Percentiles rank a stretch among this genome's conserved stretches.
Evolutionary conservation across 2,329 filamentous ascomycete genomes (phyloP).

Genomic region (Arthrobotrys pseudoclavata): DNA sequence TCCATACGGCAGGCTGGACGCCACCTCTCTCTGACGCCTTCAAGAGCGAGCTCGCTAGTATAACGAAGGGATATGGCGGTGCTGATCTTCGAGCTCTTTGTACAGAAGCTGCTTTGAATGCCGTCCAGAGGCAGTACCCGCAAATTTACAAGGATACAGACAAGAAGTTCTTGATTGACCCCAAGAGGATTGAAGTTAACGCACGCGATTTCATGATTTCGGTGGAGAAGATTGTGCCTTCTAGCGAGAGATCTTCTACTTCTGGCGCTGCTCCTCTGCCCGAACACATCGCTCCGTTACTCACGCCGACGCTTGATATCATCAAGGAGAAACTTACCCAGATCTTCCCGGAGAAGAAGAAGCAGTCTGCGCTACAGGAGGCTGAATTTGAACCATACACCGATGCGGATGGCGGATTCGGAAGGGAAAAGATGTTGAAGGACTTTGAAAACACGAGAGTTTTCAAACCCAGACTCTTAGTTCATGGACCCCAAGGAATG

Average conservation of each 20-base stretch:
- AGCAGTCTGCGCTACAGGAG: conserved; percentile 89
- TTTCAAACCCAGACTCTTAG: conserved; percentile 87
- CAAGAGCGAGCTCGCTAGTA: conserved; percentile 84
- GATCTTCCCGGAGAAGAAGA: conserved; percentile 86
- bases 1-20: conserved; percentile 95
- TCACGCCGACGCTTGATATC: conserved; percentile 78
- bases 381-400: conserved; percentile 90
- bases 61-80: conserved; percentile 96
- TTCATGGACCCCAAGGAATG: conserved; percentile 88
- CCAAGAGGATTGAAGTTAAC: conserved; percentile 83
- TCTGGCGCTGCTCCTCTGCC: conserved; percentile 86
- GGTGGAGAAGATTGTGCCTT: conserved; percentile 94
- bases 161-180: conserved; percentile 89
- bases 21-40: conserved; percentile 79
- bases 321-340: conserved; percentile 79
- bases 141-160: conserved; percentile 89
- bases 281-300: conserved; percentile 82
- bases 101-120: conserved; percentile 94
- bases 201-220: conserved; percentile 98
- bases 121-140: conserved; percentile 93
- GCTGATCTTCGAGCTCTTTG: conserved; percentile 93
- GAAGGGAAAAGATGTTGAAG: conserved; percentile 80
- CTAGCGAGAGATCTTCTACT: conserved; percentile 88
- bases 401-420: conserved; percentile 85
- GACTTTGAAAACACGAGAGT: conserved; percentile 90